Evolutionary conservation across 2,329 filamentous ascomycete genomes (phyloP), one percentile per base, ranked within the genome.

Genomic region (Botryotinia globosa): DNA sequence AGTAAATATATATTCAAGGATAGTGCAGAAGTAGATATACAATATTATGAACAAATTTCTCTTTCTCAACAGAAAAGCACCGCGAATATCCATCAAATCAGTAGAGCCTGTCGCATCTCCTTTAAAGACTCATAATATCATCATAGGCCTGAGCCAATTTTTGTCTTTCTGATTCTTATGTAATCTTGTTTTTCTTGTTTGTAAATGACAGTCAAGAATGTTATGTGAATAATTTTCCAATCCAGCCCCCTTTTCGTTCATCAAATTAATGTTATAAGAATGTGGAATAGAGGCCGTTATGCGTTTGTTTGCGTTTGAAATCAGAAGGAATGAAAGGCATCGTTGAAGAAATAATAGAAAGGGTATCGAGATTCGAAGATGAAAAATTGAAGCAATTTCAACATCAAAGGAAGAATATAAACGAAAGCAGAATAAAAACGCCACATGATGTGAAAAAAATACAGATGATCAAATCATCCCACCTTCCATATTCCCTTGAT

Each of bases 401-500:
- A 56, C 39, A 22, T n/a, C 56, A 37, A 51, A 39, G 39, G 25
- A 48, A 42, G n/a, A 67, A 44, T 67, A 44, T 16, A 37, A 70
- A 39, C n/a, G 25, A n/a, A 63, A 63, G 22, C 25, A 48, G 44
- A 56, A 34, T 12, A 34, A 34, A 65, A 72, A 65, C 64, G 58
- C 66, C 59, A 58, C 4, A 56, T 54, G 14, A 72, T 72, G 37
- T 73, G 75, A 76, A 75, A 51, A 73, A 75, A 74, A 59, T 63
- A 59, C 18, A 61, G 22, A 22, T 34, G 4, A 64, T 76, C 75
- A 81, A 71, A 81, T 80, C 80, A 81, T 81, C 1, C 79, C 79
- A n/a, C 79, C 80, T 32, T 79, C 77, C 74, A 78, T 78, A 59
- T 1, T 39, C n/a, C 74, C 73, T 3, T 73, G 67, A 76, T 78